phyloP scores from a whole-genome alignment of 2,329 filamentous ascomycete species.

The Microascus cirrosus region DNA sequence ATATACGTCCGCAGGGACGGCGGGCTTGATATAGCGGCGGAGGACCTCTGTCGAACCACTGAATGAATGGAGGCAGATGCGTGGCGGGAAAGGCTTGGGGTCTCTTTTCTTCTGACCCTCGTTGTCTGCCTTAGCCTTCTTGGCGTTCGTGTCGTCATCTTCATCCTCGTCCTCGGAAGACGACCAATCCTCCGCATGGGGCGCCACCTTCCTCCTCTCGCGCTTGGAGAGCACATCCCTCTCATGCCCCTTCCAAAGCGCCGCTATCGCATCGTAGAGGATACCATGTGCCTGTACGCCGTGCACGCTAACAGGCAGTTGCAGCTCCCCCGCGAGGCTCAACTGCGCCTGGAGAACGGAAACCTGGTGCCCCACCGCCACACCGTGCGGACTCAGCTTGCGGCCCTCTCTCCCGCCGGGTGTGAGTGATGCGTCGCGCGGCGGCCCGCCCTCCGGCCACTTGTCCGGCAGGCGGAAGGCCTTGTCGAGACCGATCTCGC shows the following conservation, averaged over 20 bases:
- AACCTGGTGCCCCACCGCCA: slow-evolving; percentile 58
- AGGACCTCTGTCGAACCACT: slow-evolving; percentile 67
- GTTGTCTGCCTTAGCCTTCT: slow-evolving; percentile 8
- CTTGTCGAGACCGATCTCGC: slow-evolving; percentile 70
- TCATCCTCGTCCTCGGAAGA: slow-evolving; percentile 24
- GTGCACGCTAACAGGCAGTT: slow-evolving; percentile 56
- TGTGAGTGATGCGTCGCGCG: slow-evolving; percentile 34
- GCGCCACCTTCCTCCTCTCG: slow-evolving; percentile 38
- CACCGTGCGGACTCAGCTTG: slow-evolving; percentile 54
- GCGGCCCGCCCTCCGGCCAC: slow-evolving; percentile 27
- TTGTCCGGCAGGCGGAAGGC: slow-evolving; percentile 60
- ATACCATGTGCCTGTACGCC: slow-evolving; percentile 68
- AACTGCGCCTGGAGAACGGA: slow-evolving; percentile 56
- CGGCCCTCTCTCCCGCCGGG: slow-evolving; percentile 62
- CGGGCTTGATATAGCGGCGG: slow-evolving; percentile 63
- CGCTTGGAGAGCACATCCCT: slow-evolving; percentile 46
- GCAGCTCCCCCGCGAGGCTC: slow-evolving; percentile 56
- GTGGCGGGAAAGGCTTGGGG: slow-evolving; percentile 63
- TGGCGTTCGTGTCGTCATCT: slow-evolving; percentile 10
- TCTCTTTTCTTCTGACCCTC: background rate
- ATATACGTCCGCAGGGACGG: slow-evolving; percentile 66
- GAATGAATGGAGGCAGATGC: slow-evolving; percentile 91
- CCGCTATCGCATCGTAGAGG: slow-evolving; percentile 52
- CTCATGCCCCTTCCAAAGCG: slow-evolving; percentile 62
- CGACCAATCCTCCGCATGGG: slow-evolving; percentile 33